Conservation (phyloP, 208 protist genomes). For the Crithidia brevicula region DNA sequence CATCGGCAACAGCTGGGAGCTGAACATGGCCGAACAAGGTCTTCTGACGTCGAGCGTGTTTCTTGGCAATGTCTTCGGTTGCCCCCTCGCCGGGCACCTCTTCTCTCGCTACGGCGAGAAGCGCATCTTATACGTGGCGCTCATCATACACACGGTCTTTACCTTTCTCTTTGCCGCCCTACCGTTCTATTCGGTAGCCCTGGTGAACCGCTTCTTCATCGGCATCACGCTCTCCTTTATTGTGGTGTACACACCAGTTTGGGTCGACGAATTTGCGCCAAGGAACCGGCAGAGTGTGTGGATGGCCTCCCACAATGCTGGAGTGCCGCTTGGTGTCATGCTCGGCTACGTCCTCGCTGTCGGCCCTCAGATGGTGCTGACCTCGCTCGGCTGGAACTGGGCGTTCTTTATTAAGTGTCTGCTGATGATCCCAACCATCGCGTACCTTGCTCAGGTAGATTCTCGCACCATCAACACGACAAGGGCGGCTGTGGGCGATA, state of each 20-base stretch:
- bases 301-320: conserved; percentile 93
- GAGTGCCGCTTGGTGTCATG: conserved; percentile 92
- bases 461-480: conserved; percentile 59
- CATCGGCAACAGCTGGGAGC: conserved; percentile 67
- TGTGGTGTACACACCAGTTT: conserved; percentile 92
- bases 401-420: conserved; percentile 85
- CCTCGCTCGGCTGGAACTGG: conserved; percentile 76
- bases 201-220: conserved; percentile 88
- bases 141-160: conserved; percentile 78
- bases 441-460: conserved; percentile 59
- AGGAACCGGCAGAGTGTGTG: conserved; percentile 78
- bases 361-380: conserved; percentile 47
- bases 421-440: conserved; percentile 72
- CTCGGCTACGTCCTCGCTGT: conserved; percentile 85
- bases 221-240: conserved; percentile 90
- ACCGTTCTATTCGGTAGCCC: conserved; percentile 46
- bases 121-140: conserved; percentile 48
- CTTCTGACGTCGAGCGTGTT: conserved; percentile 85
- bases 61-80: conserved; percentile 84
- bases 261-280: conserved; percentile 93
- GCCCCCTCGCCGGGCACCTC: conserved; percentile 71
- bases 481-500: conserved; percentile 5
- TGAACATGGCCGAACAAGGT: conserved; percentile 65
- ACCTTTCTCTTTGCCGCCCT: conserved; percentile 78
- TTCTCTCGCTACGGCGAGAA: conserved; percentile 78